phyloP scores from a whole-genome alignment of 2,329 filamentous ascomycete genomes.

The Ophiostoma angusticollis region DNA sequence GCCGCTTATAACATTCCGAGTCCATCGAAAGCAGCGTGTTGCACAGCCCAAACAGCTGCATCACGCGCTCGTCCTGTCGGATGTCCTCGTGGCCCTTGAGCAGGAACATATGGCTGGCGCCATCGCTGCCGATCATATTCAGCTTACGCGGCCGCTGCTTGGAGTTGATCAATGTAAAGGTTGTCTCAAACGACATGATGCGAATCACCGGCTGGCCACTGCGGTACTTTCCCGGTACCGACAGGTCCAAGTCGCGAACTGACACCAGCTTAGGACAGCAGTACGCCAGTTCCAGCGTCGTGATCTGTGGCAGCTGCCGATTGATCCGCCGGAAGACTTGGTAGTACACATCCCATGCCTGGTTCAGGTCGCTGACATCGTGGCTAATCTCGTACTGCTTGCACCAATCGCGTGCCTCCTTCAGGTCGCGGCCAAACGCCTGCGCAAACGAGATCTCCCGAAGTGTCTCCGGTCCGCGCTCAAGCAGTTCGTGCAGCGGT shows the following conservation, averaged over 20 bases:
- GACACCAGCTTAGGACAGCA: slow-evolving; percentile 88
- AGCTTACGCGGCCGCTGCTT: slow-evolving; percentile 93
- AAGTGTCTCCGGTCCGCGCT: slow-evolving; percentile 81
- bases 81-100: slow-evolving; percentile 99
- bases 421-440: slow-evolving; percentile 88
- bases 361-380: slow-evolving; percentile 88
- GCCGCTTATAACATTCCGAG: slow-evolving; percentile 90
- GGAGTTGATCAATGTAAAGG: slow-evolving; percentile 84
- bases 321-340: slow-evolving; percentile 95
- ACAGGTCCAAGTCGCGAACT: slow-evolving; percentile 75
- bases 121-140: slow-evolving; percentile 78
- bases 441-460: slow-evolving; percentile 96
- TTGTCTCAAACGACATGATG: slow-evolving; percentile 81
- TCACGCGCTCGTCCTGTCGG: slow-evolving; percentile 94
- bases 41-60: slow-evolving; percentile 96
- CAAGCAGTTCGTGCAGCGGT: slow-evolving; percentile 82
- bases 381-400: slow-evolving; percentile 78
- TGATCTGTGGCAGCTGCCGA: slow-evolving; percentile 83
- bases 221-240: slow-evolving; percentile 88
- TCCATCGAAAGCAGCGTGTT: slow-evolving; percentile 92
- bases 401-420: slow-evolving; percentile 93
- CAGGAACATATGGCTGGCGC: slow-evolving; percentile 71
- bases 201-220: slow-evolving; percentile 65
- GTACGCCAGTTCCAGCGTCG: slow-evolving; percentile 85
- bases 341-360: slow-evolving; percentile 98